Base-by-base conservation (phyloP, 169 alveolate genomes). In the Eimeria sp. region DNA sequence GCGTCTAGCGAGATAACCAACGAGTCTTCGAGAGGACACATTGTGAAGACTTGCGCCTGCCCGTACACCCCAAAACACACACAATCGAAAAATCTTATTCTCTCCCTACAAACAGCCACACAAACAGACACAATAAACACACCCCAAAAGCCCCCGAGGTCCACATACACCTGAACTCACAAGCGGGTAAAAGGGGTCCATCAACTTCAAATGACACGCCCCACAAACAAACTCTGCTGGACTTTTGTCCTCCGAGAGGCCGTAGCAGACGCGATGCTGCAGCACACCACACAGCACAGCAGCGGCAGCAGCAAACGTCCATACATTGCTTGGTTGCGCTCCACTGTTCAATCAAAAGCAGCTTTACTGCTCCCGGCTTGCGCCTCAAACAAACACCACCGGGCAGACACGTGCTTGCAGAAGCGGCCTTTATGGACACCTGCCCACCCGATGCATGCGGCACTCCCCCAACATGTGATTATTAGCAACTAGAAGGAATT, bases 251-350 rank as follows among this genome's bases (percentile, higher is more conserved):
- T 78, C 89, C 43, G 89, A 51, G 43, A 78, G 45, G 65, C 89
- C 89, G 65, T 78, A 78, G 89, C 89, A 78, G 25, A 78, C 61
- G 67, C 89, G 89, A 51, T 78, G 89, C 89, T 78, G 89, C 65
- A 49, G 45, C 51, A 40, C 27, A 25, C 18, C 22, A 49, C 61
- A 43, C 30, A 47, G 63, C 87, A 34, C 54, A 76, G 61, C 58
- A 47, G 1, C 58, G 22, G 1, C 89, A 78, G 22, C 40, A 45
- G 89, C 67, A 47, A 9, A 3, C 25, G 27, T 65, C 11, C 70
- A n/a, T n/a, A 22, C 57, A 9, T 45, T 25, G 10, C n/a, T 25
- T 45, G 65, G 88, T n/a, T n/a, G 65, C 18, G 65, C 45, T 10
- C 84, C 67, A 10, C 14, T 47, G 65, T 5, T 45, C 25, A 40